A percentile compares a stretch with the other conserved stretches of the same genome.
phyloP scores from a whole-genome alignment of 345 rosid species.

The Ceriops zippeliana region DNA sequence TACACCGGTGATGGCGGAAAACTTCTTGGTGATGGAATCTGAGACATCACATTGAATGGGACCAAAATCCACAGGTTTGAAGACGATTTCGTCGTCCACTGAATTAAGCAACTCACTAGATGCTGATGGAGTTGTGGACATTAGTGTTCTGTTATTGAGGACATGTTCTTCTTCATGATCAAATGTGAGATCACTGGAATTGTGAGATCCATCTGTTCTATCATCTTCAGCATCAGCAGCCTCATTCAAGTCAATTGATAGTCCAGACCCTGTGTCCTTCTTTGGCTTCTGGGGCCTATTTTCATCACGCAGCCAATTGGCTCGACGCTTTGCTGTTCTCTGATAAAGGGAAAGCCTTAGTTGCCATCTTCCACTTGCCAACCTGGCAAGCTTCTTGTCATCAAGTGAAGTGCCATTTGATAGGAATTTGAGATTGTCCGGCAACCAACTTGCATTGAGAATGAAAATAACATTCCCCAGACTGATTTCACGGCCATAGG shows the following conservation, averaged over 20 bases:
- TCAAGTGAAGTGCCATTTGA: slow-evolving; percentile 38
- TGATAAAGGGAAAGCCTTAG: slow-evolving; percentile 53
- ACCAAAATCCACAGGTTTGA: slow-evolving; percentile 67
- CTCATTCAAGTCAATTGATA: slow-evolving; percentile 79
- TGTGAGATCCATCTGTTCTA: slow-evolving; percentile 65
- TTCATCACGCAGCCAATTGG: slow-evolving; percentile 57
- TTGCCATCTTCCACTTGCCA: slow-evolving; percentile 66
- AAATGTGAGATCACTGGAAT: slow-evolving; percentile 80
- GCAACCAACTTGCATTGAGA: slow-evolving; percentile 61
- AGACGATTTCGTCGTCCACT: slow-evolving; percentile 56
- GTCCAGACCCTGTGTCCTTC: slow-evolving; percentile 42
- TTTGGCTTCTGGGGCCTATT: slow-evolving; percentile 52
- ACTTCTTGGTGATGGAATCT: slow-evolving; percentile 47
- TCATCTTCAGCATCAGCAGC: slow-evolving; percentile 58
- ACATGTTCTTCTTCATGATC: slow-evolving; percentile 70
- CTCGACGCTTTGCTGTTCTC: slow-evolving; percentile 65
- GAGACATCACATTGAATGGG: slow-evolving; percentile 35
- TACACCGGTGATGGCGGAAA: slow-evolving; percentile 35
- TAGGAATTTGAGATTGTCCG: slow-evolving; percentile 34
- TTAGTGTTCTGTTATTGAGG: slow-evolving; percentile 45
- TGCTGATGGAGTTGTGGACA: slow-evolving; percentile 31
- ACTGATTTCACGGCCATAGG: slow-evolving; percentile 90
- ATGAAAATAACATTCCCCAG: slow-evolving; percentile 80
- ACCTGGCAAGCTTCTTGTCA: slow-evolving; percentile 55
- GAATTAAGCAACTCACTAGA: slow-evolving; percentile 50